Evolutionary conservation across 2,329 filamentous ascomycete species (phyloP).

Genomic region (Fusarium sarcochroum): DNA sequence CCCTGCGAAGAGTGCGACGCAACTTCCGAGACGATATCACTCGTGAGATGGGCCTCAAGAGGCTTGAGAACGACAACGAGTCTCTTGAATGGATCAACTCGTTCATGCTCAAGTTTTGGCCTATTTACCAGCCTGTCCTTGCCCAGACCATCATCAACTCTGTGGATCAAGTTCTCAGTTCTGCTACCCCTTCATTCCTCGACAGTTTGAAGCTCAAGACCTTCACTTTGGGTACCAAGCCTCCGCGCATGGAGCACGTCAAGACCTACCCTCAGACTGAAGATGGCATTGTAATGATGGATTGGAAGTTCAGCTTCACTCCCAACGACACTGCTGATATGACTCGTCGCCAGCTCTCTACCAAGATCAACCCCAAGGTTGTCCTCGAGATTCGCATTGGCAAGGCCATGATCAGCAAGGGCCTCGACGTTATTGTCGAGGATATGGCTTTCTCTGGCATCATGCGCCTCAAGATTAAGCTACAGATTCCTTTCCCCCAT

Average conservation of each 20-base stretch:
- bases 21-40: slow-evolving; percentile 97
- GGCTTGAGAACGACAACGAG: slow-evolving; percentile 90
- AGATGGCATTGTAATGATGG: slow-evolving; percentile 97
- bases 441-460: slow-evolving; percentile 96
- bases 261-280: slow-evolving; percentile 98
- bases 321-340: slow-evolving; percentile 94
- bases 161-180: slow-evolving; percentile 95
- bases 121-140: slow-evolving; percentile 95
- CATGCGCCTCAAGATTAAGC: slow-evolving; percentile 97
- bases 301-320: slow-evolving; percentile 99
- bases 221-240: slow-evolving; percentile 94
- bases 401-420: slow-evolving; percentile 97
- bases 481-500: slow-evolving; percentile 95
- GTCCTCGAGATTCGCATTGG: slow-evolving; percentile 95
- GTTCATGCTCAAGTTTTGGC: slow-evolving; percentile 99
- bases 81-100: slow-evolving; percentile 99
- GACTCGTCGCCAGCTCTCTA: slow-evolving; percentile 89
- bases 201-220: slow-evolving; percentile 95
- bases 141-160: slow-evolving; percentile 93
- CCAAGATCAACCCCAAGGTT: slow-evolving; percentile 97
- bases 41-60: slow-evolving; percentile 88
- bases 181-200: slow-evolving; percentile 89
- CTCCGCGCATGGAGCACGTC: slow-evolving; percentile 95
- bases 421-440: slow-evolving; percentile 96
- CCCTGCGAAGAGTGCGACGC: slow-evolving; percentile 89